Evolutionary conservation across 371 early-diverging fungal species (phyloP), one percentile per base, ranked within the genome.

Genomic region (Actinomortierella ambigua): DNA sequence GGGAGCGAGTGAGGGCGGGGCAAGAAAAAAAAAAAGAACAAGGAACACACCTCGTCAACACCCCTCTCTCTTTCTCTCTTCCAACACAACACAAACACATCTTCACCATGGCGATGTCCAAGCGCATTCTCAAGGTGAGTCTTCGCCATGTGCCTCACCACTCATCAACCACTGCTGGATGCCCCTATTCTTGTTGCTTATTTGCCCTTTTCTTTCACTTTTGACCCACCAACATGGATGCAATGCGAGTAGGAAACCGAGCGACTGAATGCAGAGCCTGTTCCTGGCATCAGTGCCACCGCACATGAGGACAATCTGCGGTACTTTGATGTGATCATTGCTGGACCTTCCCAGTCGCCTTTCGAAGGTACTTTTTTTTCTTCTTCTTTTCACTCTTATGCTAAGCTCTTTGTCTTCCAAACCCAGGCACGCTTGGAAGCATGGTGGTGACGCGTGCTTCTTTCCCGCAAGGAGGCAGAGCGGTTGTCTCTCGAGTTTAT

Each of bases 291-390:
- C 62, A 85, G 82, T 54, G 98, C 97, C 20, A 85, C 79, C 11
- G 93, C 96, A 46, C 94, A 96, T 65, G 97, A 97, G 50, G 95
- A 95, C 63, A 98, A 97, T 75, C 81, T 97, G 65, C 91, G 98
- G 23, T 97, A 98, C 78, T 97, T 98, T 84, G 96, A 98, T 83
- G 99, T 99, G 40, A 79, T 93, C 54, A 98, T 99, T 69, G 86
- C 92, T 44, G 99, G 99, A 3, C 99, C 99, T 24, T 68, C 79
- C 29, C 93, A 94, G 78, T 98, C 99, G 24, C 97, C 99, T 4
- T 99, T 96, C 80, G 98, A 98, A 91, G 98, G 98, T 95, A 80
- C 22, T 23, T 39, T 14, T 23, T 23, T 15, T 60, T 44, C 34
- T 17, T 28, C 39, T 17, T 17, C 15, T 34, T 23, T 15, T 34